Conservation (phyloP, 805 yeast genomes). For the Priceomyces carsonii region DNA sequence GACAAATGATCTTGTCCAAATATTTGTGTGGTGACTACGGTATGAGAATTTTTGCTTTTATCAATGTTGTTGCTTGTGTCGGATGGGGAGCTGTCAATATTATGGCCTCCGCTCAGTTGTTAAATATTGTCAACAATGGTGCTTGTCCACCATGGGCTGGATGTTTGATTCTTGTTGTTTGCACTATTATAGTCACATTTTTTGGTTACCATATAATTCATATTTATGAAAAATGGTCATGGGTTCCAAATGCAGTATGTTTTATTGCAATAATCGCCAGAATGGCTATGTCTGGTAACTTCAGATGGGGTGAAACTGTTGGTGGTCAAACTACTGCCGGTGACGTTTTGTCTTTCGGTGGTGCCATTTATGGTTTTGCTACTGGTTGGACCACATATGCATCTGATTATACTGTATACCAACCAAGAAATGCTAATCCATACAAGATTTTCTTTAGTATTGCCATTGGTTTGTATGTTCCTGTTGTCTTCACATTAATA, state of each 20-base stretch:
- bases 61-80: slow-evolving; percentile 82
- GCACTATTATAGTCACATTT: slow-evolving; percentile 72
- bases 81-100: slow-evolving; percentile 97
- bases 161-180: slow-evolving; percentile 66
- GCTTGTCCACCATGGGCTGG: slow-evolving; percentile 90
- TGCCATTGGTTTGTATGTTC: slow-evolving; percentile 41
- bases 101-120: slow-evolving; percentile 82
- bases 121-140: slow-evolving; percentile 69
- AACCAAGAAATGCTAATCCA: slow-evolving; percentile 64
- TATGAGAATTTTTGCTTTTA: slow-evolving; percentile 72
- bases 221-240: slow-evolving; percentile 77
- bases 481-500: slow-evolving; percentile 28
- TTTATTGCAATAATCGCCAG: slow-evolving; percentile 81
- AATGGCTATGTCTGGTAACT: slow-evolving; percentile 64
- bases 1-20: slow-evolving; percentile 84
- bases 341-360: slow-evolving; percentile 75
- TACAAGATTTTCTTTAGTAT: slow-evolving; percentile 64
- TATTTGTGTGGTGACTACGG: slow-evolving; percentile 75
- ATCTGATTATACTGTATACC: slow-evolving; percentile 88
- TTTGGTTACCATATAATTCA: slow-evolving; percentile 87
- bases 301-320: slow-evolving; percentile 36
- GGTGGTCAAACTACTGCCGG: slow-evolving; percentile 75
- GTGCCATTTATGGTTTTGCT: slow-evolving; percentile 82
- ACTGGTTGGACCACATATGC: slow-evolving; percentile 95
- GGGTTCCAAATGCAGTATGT: slow-evolving; percentile 78